phyloP scores from a whole-genome alignment of 805 yeast genomes.

The Kodamaea hsintzibuensis region DNA sequence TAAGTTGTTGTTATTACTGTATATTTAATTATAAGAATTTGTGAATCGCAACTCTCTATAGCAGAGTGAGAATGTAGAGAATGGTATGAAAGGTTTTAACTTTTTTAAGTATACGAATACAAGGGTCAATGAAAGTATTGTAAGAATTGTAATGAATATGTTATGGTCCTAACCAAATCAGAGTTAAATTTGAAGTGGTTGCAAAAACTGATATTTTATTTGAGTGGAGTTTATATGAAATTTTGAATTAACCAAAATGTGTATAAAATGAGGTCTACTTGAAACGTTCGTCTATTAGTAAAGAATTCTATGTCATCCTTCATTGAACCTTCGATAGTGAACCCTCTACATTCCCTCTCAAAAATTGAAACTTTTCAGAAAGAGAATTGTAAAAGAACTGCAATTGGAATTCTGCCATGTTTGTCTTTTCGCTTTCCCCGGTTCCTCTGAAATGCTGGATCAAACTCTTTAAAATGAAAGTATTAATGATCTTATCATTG shows the following conservation, averaged over 20 bases:
- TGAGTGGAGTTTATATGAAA: no score
- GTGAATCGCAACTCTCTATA: constrained; percentile 3
- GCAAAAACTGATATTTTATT: no score
- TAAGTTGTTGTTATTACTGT: constrained; percentile 7
- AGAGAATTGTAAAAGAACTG: constrained; percentile 12
- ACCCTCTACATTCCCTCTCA: constrained; percentile 5
- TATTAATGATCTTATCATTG: constrained; percentile 20
- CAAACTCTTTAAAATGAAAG: constrained; percentile 20
- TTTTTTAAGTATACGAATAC: not conserved
- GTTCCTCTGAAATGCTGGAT: constrained; percentile 11
- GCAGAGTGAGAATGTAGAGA: constrained; percentile 2
- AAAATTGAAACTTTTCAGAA: constrained; percentile 12
- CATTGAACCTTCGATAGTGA: not conserved
- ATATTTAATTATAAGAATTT: constrained; percentile 11
- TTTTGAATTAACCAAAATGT: no score
- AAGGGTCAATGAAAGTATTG: no score
- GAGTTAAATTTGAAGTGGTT: no score
- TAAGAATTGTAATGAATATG: no score
- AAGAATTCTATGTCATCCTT: no score
- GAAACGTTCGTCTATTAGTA: no score
- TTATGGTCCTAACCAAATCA: no score
- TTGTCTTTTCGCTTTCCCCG: constrained; percentile 23
- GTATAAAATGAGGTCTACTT: no score
- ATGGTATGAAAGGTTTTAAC: not conserved
- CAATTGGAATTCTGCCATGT: constrained; percentile 21